phyloP scores from a whole-genome alignment of 2,329 filamentous ascomycete genomes.

The Diaporthe vexans region DNA sequence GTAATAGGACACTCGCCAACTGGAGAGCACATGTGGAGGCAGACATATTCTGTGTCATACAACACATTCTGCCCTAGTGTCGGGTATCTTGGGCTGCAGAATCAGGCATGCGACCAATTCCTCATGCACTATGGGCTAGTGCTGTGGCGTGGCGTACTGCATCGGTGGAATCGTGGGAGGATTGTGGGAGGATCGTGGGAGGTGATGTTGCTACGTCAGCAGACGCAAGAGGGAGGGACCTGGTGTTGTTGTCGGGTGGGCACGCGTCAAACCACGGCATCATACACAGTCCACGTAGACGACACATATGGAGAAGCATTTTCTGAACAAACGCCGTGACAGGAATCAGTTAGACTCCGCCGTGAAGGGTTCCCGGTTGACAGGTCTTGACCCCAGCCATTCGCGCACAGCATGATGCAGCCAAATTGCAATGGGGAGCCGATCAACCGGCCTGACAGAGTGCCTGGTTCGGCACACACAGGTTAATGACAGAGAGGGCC shows the following conservation, averaged over 20 bases:
- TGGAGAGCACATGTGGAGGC: not conserved
- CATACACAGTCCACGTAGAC: not conserved
- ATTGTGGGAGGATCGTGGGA: conserved; percentile 11
- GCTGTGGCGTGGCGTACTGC: not conserved
- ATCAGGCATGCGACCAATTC: not conserved
- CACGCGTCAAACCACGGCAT: not conserved
- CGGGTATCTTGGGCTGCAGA: not conserved
- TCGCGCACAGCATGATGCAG: not conserved
- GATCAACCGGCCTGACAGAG: not conserved
- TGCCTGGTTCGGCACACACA: too few species aligned
- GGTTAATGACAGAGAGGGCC: not conserved
- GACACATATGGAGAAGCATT: not conserved
- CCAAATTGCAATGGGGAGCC: conserved; percentile 3
- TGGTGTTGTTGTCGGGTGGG: conserved; percentile 9
- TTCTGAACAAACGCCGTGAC: too few species aligned
- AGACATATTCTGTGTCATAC: not conserved
- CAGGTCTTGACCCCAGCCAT: conserved; percentile 10
- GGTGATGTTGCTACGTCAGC: conserved; percentile 21
- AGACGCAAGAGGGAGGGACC: conserved; percentile 13
- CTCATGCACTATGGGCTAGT: not conserved
- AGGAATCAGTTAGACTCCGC: not conserved
- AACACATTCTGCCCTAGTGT: not conserved
- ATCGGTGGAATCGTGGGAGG: not conserved
- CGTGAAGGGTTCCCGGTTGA: not conserved
- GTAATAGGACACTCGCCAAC: not conserved